phyloP scores from a whole-genome alignment of 371 early-diverging fungal species.

The Mortierella sp. region DNA sequence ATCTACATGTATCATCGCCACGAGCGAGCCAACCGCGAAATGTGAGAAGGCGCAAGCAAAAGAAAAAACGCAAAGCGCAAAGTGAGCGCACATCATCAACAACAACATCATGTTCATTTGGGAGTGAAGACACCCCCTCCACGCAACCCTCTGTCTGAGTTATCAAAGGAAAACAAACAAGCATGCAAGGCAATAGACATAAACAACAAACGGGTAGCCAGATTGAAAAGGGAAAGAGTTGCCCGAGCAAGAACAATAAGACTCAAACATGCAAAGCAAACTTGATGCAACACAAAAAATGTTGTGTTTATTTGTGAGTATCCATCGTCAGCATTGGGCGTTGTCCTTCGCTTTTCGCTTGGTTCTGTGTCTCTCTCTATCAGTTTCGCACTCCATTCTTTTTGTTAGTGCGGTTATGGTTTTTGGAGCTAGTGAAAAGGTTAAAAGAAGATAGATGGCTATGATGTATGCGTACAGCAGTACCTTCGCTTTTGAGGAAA shows the following conservation, averaged over 20 bases:
- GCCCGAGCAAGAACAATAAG: neutral
- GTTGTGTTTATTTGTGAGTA: neutral
- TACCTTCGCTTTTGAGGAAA: neutral
- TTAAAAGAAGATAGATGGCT: neutral
- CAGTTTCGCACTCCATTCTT: neutral
- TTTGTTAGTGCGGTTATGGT: neutral
- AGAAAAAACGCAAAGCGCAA: neutral
- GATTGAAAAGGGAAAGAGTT: conserved; percentile 10
- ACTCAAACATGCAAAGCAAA: neutral
- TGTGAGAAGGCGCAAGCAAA: conserved; percentile 8
- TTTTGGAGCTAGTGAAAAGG: neutral
- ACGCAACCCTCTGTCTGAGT: neutral
- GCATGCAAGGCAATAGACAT: conserved; percentile 6
- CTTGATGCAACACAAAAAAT: neutral
- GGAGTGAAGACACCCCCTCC: too few species aligned
- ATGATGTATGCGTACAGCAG: conserved; percentile 4
- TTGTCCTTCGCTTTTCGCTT: neutral
- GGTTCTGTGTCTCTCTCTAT: too few species aligned
- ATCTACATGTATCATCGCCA: neutral
- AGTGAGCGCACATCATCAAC: neutral
- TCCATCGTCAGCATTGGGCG: conserved; percentile 6
- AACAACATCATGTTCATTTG: too few species aligned
- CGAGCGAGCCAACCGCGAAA: neutral
- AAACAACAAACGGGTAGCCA: neutral
- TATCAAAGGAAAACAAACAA: neutral